Conservation (phyloP, 169 alveolate genomes). For the Plasmodium adleri region DNA sequence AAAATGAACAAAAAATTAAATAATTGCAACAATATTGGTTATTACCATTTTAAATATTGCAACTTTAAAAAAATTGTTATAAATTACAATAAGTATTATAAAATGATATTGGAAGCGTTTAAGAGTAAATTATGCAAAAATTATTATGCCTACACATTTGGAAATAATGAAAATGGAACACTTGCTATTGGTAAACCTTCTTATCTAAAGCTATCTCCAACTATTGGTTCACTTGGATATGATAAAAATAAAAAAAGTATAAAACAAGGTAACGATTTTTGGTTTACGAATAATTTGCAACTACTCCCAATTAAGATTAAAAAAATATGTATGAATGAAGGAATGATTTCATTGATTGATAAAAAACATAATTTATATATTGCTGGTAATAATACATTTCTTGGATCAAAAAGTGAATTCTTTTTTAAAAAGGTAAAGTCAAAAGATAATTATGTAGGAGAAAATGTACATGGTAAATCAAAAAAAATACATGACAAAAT, state of each 20-base stretch:
- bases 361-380: slow-evolving; percentile 61
- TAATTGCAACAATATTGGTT: slow-evolving; percentile 51
- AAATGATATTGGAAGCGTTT: slow-evolving; percentile 51
- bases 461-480: slow-evolving; percentile 10
- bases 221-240: slow-evolving; percentile 66
- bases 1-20: slow-evolving; percentile 73
- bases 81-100: slow-evolving; percentile 55
- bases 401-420: slow-evolving; percentile 53
- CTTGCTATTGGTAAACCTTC: slow-evolving; percentile 74
- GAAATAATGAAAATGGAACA: slow-evolving; percentile 65
- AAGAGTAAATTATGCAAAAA: slow-evolving; percentile 55
- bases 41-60: slow-evolving; percentile 43
- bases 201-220: slow-evolving; percentile 63
- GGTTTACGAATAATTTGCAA: slow-evolving; percentile 76
- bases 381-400: slow-evolving; percentile 42
- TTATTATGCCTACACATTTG: slow-evolving; percentile 73
- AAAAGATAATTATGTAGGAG: slow-evolving; percentile 21
- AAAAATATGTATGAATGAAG: slow-evolving; percentile 62
- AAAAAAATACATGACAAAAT: slow-evolving; percentile 28
- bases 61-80: slow-evolving; percentile 48
- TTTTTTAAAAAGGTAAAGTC: slow-evolving; percentile 25
- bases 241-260: slow-evolving; percentile 52
- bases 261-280: slow-evolving; percentile 61
- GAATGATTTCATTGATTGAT: slow-evolving; percentile 64
- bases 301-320: slow-evolving; percentile 54